Evolutionary conservation across 805 yeast species (phyloP).

Genomic region (Metschnikowia santaceciliae): DNA sequence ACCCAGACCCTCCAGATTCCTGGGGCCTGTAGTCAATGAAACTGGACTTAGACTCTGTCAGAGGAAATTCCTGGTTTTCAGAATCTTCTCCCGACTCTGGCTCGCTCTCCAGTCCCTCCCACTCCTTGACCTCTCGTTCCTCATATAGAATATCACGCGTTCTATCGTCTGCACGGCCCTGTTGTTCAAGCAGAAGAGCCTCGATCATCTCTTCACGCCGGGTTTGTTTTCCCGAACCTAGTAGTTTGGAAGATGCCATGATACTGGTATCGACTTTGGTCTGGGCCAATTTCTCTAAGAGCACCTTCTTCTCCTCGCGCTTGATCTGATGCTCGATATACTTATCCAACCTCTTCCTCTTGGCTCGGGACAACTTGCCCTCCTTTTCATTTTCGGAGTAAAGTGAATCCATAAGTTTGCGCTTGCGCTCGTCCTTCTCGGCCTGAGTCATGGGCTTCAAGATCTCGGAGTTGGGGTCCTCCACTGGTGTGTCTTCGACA

Average conservation of each 20-base stretch:
- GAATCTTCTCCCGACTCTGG: neutral
- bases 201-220: slow-evolving; percentile 66
- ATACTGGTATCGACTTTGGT: slow-evolving; percentile 67
- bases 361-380: slow-evolving; percentile 62
- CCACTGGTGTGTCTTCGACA: slow-evolving; percentile 10
- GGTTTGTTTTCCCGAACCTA: slow-evolving; percentile 74
- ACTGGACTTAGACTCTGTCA: slow-evolving; percentile 21
- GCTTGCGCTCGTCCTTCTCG: slow-evolving; percentile 61
- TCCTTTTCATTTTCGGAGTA: slow-evolving; percentile 56
- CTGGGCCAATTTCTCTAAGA: slow-evolving; percentile 67
- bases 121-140: slow-evolving; percentile 57
- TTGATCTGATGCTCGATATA: slow-evolving; percentile 88
- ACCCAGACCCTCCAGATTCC: slow-evolving; percentile 55
- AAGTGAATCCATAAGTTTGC: slow-evolving; percentile 56
- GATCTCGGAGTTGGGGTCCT: slow-evolving; percentile 58
- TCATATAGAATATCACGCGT: slow-evolving; percentile 67
- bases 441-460: slow-evolving; percentile 59
- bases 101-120: slow-evolving; percentile 35
- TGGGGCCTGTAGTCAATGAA: slow-evolving; percentile 73
- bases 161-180: slow-evolving; percentile 63
- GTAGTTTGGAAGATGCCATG: slow-evolving; percentile 66
- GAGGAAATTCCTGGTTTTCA: neutral
- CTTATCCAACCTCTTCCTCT: slow-evolving; percentile 79
- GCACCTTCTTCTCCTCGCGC: slow-evolving; percentile 78
- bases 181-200: slow-evolving; percentile 66